Conservation (phyloP, 139 green algal species). For the Tetraselmis striata region DNA sequence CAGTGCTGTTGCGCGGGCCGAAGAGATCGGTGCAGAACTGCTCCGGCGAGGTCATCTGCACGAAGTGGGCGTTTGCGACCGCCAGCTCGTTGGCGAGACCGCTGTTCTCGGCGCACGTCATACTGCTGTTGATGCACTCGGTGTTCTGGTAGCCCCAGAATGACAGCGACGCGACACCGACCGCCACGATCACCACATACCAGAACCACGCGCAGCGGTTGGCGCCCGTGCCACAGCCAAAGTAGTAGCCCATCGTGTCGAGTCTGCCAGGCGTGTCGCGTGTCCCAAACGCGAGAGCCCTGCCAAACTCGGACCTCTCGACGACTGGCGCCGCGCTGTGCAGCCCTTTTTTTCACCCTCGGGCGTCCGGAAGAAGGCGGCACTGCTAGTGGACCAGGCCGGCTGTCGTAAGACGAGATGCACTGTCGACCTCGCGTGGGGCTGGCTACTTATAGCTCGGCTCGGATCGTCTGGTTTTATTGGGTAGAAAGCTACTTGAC, state of each 20-base stretch:
- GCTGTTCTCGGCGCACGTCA: neutral
- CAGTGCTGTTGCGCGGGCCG: neutral
- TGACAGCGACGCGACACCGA: neutral
- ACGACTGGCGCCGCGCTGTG: too few relatives aligned
- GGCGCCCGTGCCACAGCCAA: neutral
- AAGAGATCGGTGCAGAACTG: neutral
- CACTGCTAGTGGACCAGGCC: too few relatives aligned
- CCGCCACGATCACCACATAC: neutral
- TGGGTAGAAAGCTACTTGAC: too few relatives aligned
- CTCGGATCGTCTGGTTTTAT: too few relatives aligned
- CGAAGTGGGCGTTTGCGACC: neutral
- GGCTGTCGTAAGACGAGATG: too few relatives aligned
- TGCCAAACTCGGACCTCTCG: too few relatives aligned
- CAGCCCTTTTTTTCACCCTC: too few relatives aligned
- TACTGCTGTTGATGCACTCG: neutral
- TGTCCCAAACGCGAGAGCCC: too few relatives aligned
- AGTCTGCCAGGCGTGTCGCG: too few relatives aligned
- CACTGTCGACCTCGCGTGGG: too few relatives aligned
- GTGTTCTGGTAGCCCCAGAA: neutral
- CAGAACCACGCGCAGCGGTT: neutral
- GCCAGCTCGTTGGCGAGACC: neutral
- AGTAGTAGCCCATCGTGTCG: neutral
- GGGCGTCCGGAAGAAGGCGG: too few relatives aligned
- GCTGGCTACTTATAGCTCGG: too few relatives aligned
- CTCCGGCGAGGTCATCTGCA: neutral